Base-by-base conservation (phyloP, 495 filamentous ascomycete genomes). In the Cenococcum geophilum region DNA sequence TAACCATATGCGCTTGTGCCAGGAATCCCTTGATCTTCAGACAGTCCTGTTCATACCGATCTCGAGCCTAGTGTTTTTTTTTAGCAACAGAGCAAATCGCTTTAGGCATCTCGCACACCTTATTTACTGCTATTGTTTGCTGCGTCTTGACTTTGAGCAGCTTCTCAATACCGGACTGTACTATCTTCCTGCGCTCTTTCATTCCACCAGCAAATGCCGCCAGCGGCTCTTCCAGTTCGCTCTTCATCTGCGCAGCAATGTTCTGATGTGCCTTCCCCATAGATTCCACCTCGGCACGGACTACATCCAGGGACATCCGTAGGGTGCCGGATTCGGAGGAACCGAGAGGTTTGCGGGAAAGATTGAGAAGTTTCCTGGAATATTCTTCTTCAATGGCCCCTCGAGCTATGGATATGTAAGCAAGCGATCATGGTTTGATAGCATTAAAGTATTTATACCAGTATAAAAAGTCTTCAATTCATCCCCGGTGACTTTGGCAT, bases 1-100 rank as follows among this genome's bases (percentile, higher is more conserved):
- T 97, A 42, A 99, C 95, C 95, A 99, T 99, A 70, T 99, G 95
- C 18, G 93, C 95, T 74, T 99, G 95, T 9, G 95, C 95, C 18
- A 97, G 82, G 68, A 97, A 99, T 20, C 95, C 93, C 70, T 99
- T 99, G 68, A 99, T 97, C 70, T 93, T 92, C 18, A 99, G 79
- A 69, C 91, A 97, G 58, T 99, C 95, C 73, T 97, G 92, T 72
- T 99, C 95, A 66, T 91, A 99, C 27, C 86, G 83, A 76, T 99
- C 95, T 25, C 93, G 82, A 23, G 91, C 87, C 89, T 92, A 63
- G 27, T 11, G 11, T 36, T 47, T 21, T 14, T 56, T 79, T 53
- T 36, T 27, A 52, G 58, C 64, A 12, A 20, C 34, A 40, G 62
- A 74, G 59, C 5, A 32, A 16, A 32, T 34, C 18, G n/a, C 40